These are phyloP conservation scores for Prunus yedoensis DNA, from an alignment of 331 rosid genomes.

Conservation along the genomic window DNA sequence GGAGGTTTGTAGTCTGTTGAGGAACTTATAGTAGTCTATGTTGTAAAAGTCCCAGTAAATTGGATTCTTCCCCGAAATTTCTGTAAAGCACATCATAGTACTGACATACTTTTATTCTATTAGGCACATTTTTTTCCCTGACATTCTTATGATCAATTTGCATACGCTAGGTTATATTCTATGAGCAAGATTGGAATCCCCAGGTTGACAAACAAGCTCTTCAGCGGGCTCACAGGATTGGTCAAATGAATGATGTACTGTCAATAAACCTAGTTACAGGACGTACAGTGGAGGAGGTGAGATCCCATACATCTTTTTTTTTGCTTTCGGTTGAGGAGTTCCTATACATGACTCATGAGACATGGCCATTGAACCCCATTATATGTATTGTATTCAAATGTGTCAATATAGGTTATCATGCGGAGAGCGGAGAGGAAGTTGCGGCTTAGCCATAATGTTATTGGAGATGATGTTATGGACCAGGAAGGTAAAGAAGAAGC, in stretches of 20 bases:
- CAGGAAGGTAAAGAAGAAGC: conserved; percentile 42
- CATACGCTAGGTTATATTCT: conserved; percentile 77
- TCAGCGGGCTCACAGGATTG: conserved; percentile 95
- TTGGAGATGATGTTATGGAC: conserved; percentile 58
- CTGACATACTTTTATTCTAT: background rate
- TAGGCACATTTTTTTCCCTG: background rate
- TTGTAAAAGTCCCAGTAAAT: background rate
- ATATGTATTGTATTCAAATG: conserved; percentile 21
- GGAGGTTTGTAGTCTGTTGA: background rate
- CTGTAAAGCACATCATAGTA: background rate
- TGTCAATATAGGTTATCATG: conserved; percentile 70
- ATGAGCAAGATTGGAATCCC: conserved; percentile 99
- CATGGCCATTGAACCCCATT: conserved; percentile 3
- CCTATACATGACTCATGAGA: conserved; percentile 1
- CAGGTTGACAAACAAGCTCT: conserved; percentile 96
- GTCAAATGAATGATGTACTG: conserved; percentile 79
- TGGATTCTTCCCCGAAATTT: conserved; percentile 1
- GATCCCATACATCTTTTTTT: conserved; percentile 16
- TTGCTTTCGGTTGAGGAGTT: background rate
- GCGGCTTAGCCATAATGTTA: conserved; percentile 78
- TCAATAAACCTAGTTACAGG: conserved; percentile 72
- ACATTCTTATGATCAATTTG: background rate
- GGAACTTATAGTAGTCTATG: background rate
- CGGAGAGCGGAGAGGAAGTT: conserved; percentile 86
- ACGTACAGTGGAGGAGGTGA: conserved; percentile 82